Base-by-base conservation (phyloP, 2,329 filamentous ascomycete species). In the Cytospora schulzeri region DNA sequence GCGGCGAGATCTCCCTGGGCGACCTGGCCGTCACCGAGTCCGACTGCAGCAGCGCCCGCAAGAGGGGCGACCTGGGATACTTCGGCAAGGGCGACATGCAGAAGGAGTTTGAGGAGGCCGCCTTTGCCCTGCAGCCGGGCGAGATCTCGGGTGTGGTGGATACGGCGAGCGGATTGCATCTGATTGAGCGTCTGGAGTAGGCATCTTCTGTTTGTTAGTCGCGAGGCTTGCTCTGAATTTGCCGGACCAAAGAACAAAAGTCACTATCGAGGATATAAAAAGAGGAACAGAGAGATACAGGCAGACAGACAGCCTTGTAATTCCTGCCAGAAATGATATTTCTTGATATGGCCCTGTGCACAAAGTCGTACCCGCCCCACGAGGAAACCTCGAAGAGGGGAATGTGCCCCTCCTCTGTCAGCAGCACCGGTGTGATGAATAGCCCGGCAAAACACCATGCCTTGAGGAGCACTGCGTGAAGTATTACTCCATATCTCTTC, bases 41-140 rank as follows among this genome's bases (percentile, higher is more conserved):
- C 19, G 95, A 99, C 79, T 98, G 94, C 80, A 96, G 91, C 77
- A 97, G 93, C 71, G 93, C 95, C 33, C 87, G 93, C 71, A 99
- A 98, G 85, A 87, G 89, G 70, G 95, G 95, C 64, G 95, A 99
- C 76, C 80, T 99, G 80, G 95, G 95, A 24, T 97, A 93, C 78
- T 99, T 99, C 77, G 93, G 92, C 63, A 88, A 85, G 72, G 92
- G 93, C 31, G 94, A 98, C 73, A 99, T 99, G 95, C 95, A 99
- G 77, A 94, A 93, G 81, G 94, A 97, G 79, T 99, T 99, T 74
- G 95, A 99, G 79, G 92, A 97, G 63, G 93, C 93, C 5, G 91
- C 95, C 1, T 99, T 99, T 79, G 89, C 85, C n/a, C 83, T 99
- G 62, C 85, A 93, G 77, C 89, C 90, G 2, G 93, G 93, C 38